Conservation (phyloP, 2,329 filamentous ascomycete species). For the Colletotrichum salicis region DNA sequence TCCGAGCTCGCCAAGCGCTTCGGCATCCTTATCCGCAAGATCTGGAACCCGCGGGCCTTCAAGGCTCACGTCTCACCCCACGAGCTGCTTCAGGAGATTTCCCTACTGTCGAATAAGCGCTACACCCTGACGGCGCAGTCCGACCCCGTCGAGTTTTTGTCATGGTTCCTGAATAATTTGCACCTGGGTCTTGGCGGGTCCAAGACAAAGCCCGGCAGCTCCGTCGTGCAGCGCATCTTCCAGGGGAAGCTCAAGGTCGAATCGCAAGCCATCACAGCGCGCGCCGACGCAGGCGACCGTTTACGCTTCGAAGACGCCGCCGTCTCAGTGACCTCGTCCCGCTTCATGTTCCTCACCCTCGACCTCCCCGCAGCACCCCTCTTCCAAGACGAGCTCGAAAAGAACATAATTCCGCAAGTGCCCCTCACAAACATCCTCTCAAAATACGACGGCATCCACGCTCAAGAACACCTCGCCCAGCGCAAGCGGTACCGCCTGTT, state of each 20-base stretch:
- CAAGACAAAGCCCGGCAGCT: slow-evolving; percentile 84
- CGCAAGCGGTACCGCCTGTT: slow-evolving; percentile 89
- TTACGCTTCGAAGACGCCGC: slow-evolving; percentile 91
- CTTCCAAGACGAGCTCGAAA: slow-evolving; percentile 93
- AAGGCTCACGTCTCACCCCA: slow-evolving; percentile 97
- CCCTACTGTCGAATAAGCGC: slow-evolving; percentile 87
- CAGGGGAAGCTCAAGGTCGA: slow-evolving; percentile 93
- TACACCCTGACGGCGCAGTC: slow-evolving; percentile 92
- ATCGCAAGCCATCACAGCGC: slow-evolving; percentile 91
- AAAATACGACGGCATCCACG: slow-evolving; percentile 91
- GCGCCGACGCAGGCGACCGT: slow-evolving; percentile 86
- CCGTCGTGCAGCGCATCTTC: slow-evolving; percentile 91
- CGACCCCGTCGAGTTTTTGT: slow-evolving; percentile 95
- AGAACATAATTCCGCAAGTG: slow-evolving; percentile 95
- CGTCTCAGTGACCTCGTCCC: slow-evolving; percentile 79
- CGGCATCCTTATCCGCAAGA: slow-evolving; percentile 90
- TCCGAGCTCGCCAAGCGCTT: slow-evolving; percentile 88
- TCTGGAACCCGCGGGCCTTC: slow-evolving; percentile 98
- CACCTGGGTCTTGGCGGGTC: slow-evolving; percentile 92
- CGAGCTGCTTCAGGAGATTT: slow-evolving; percentile 94
- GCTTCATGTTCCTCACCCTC: slow-evolving; percentile 91
- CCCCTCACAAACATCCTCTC: slow-evolving; percentile 83
- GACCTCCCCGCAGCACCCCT: slow-evolving; percentile 92
- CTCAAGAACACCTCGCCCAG: slow-evolving; percentile 89
- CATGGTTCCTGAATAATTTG: slow-evolving; percentile 97